Evolutionary conservation across 2,329 filamentous ascomycete species (phyloP).

Genomic region (Parastagonospora avenae): DNA sequence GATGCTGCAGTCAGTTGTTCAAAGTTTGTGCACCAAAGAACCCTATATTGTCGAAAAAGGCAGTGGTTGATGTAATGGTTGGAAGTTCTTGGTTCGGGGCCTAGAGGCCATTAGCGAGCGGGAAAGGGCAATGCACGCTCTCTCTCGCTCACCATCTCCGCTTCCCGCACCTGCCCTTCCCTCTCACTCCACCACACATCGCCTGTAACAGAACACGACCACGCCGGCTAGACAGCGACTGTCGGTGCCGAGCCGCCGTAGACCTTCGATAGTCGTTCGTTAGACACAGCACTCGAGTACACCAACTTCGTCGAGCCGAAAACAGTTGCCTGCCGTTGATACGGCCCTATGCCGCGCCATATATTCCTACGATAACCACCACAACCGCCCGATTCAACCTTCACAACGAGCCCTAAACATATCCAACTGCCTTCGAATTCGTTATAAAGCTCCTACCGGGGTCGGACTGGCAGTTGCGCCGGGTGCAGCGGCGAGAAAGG

Average conservation of each 20-base stretch:
- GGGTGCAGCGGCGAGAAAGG: slow-evolving; percentile 29
- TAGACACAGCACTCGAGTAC: slow-evolving; percentile 4
- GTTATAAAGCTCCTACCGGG: slow-evolving; percentile 15
- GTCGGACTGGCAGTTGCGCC: slow-evolving; percentile 18
- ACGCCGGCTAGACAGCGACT: slow-evolving; percentile 8
- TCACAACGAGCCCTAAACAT: slow-evolving; percentile 7
- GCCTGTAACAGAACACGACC: slow-evolving; percentile 11
- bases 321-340: slow-evolving; percentile 27
- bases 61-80: neutral
- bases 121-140: neutral
- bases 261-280: neutral
- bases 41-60: too few species aligned
- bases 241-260: neutral
- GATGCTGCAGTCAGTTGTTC: too few species aligned
- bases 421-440: slow-evolving; percentile 4
- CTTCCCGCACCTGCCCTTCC: slow-evolving; percentile 14
- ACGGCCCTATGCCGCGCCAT: slow-evolving; percentile 39
- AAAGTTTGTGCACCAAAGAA: too few species aligned
- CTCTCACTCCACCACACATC: slow-evolving; percentile 20
- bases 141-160: slow-evolving; percentile 1
- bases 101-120: slow-evolving; percentile 11
- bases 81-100: neutral
- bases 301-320: slow-evolving; percentile 12
- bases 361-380: slow-evolving; percentile 36
- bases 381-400: slow-evolving; percentile 17